Evolutionary conservation across 202 grass and related monocot genomes (phyloP).

Genomic region (Brachypodium distachyon): DNA sequence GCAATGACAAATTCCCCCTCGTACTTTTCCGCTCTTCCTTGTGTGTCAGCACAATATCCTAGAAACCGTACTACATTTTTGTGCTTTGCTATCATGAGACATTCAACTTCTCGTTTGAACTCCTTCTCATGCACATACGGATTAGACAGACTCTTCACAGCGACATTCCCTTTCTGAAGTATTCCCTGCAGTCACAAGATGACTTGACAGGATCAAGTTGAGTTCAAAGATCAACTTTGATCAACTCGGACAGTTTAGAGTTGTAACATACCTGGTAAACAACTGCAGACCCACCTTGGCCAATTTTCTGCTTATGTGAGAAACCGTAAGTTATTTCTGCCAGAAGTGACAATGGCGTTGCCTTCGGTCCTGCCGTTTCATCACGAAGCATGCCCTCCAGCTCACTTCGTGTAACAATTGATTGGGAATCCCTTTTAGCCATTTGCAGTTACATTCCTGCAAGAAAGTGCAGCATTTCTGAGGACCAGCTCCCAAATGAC

Average conservation of each 20-base stretch:
- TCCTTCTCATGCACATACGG: not conserved
- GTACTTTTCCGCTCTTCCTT: not conserved
- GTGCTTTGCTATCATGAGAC: not conserved
- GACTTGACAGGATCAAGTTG: not conserved
- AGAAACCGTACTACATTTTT: not conserved
- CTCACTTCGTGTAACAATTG: not conserved
- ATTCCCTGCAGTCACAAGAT: not conserved
- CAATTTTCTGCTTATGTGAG: not conserved
- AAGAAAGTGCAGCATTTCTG: too few species aligned
- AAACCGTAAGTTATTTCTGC: not conserved
- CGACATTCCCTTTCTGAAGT: not conserved
- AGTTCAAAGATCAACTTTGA: not conserved
- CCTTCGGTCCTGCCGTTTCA: not conserved
- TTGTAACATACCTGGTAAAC: not conserved
- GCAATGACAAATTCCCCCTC: not conserved
- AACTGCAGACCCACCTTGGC: not conserved
- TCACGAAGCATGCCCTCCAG: not conserved
- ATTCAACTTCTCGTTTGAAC: not conserved
- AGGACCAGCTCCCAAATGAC: too few species aligned
- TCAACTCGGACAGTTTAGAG: not conserved
- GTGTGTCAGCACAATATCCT: not conserved
- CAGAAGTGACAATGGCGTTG: not conserved
- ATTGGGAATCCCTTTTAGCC: not conserved
- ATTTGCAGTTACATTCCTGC: not conserved
- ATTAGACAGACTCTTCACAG: not conserved